Evolutionary conservation across 176 grass and related monocot species (phyloP).

Genomic region (Zizania latifolia): DNA sequence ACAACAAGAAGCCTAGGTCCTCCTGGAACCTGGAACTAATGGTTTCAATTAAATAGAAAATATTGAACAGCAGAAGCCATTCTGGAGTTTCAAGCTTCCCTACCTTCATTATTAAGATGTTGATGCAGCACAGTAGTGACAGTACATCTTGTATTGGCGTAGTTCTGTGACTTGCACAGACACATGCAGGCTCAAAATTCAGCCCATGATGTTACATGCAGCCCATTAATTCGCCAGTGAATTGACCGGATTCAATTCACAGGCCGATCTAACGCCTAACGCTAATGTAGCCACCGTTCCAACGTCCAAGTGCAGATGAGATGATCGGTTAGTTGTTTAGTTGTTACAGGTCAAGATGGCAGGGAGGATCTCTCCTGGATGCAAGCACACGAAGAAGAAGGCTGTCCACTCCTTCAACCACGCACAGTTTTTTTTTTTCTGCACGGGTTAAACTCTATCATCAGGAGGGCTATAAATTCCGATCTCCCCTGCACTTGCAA

Average conservation of each 20-base stretch:
- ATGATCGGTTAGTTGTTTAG: not conserved
- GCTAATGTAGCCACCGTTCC: not conserved
- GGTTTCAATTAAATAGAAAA: not conserved
- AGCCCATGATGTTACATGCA: too few species aligned
- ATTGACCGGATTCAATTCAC: too few species aligned
- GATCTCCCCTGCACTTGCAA: not conserved
- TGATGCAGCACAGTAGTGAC: not conserved
- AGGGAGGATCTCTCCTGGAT: not conserved
- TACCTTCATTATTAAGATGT: not conserved
- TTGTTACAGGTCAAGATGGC: not conserved
- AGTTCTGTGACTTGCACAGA: too few species aligned
- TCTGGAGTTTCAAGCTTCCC: not conserved
- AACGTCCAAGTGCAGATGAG: not conserved
- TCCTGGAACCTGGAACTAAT: too few species aligned
- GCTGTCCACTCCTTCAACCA: not conserved
- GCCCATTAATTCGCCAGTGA: too few species aligned
- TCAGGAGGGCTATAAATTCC: not conserved
- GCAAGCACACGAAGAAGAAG: slow-evolving; percentile 2
- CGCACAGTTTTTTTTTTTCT: not conserved
- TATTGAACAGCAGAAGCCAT: not conserved
- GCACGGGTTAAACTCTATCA: not conserved
- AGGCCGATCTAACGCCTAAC: too few species aligned
- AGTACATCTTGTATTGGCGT: too few species aligned
- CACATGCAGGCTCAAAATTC: not conserved
- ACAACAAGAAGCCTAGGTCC: not conserved